Evolutionary conservation across 768 basidiomycete genomes (phyloP), one percentile per base, ranked within the genome.

Genomic region (Crucibulum laeve): DNA sequence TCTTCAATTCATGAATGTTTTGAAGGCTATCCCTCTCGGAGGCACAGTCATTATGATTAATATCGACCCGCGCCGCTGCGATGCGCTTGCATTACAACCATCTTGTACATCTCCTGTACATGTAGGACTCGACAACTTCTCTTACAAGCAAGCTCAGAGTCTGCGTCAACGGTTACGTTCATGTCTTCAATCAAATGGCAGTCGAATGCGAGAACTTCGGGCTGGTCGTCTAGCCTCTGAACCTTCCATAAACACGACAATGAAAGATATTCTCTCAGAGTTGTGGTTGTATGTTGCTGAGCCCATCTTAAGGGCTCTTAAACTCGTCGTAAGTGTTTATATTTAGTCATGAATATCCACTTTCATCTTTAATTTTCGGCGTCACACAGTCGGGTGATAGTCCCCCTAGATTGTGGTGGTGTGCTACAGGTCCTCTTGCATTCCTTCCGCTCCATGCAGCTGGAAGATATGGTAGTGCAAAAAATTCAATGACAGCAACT

Each of bases 401-500:
- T 7, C 13, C 28, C 15, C 46, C 50, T 34, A 43, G 51, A 26
- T 39, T 55, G 30, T 55, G 54, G 54, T 53, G 52, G 49, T 53
- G 51, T 13, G 41, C 40, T 4, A 50, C 47, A 19, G 49, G 51
- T 4, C 39, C 43, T 8, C 42, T 51, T 4, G 46, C 44, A 10
- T 44, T 42, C 38, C 37, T 55, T 8, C 51, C 54, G 21, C 18
- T 53, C 5, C 54, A 55, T 35, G 54, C 54, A 10, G 51, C 49
- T 21, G 47, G 51, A 2, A 45, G 37, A 4, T 45, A 34, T n/a
- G n/a, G n/a, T 46, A 48, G 14, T 46, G 34, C n/a, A 44, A 35
- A 22, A 22, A 10, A 4, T 50, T 46, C 33, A 47, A 48, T 10
- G 46, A 8, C n/a, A n/a, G n/a, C n/a, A n/a, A n/a, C 8, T 42